These are phyloP conservation scores for Pistacia atlantica DNA, from an alignment of 345 rosid genomes.

Conservation along the genomic window DNA sequence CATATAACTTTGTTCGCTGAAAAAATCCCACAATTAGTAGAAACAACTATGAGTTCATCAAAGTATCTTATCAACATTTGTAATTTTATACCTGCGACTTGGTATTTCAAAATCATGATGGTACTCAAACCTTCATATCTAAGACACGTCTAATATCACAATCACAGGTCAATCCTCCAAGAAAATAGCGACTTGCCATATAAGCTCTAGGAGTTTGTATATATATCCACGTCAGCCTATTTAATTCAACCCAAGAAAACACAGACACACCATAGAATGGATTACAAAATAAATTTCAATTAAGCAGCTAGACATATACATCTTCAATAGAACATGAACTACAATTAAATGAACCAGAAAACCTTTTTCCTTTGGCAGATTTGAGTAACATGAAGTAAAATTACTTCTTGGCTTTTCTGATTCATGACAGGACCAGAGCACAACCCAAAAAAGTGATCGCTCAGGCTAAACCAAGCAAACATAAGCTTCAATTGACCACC, in stretches of 20 bases:
- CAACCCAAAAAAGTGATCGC: not conserved
- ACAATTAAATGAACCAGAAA: not conserved
- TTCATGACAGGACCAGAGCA: not conserved
- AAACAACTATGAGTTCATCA: not conserved
- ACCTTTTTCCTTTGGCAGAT: not conserved
- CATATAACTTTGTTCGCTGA: not conserved
- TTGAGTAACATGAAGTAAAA: not conserved
- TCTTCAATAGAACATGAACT: not conserved
- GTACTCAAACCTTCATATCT: not conserved
- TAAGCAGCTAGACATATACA: not conserved
- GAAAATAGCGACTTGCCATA: not conserved
- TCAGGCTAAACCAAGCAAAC: not conserved
- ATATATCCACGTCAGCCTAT: constrained; percentile 1
- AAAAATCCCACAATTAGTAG: not conserved
- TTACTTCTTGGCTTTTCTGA: not conserved
- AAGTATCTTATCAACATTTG: not conserved
- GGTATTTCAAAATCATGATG: not conserved
- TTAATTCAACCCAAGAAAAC: not conserved
- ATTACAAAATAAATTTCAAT: not conserved
- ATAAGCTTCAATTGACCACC: not conserved
- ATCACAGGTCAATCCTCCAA: not conserved
- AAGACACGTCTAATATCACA: not conserved
- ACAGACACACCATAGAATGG: not conserved
- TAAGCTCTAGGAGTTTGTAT: not conserved
- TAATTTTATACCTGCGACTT: not conserved